Evolutionary conservation across 352 stramenopile species (phyloP), one percentile per base, ranked within the genome.

Genomic region (Halophytophthora polymorphica): DNA sequence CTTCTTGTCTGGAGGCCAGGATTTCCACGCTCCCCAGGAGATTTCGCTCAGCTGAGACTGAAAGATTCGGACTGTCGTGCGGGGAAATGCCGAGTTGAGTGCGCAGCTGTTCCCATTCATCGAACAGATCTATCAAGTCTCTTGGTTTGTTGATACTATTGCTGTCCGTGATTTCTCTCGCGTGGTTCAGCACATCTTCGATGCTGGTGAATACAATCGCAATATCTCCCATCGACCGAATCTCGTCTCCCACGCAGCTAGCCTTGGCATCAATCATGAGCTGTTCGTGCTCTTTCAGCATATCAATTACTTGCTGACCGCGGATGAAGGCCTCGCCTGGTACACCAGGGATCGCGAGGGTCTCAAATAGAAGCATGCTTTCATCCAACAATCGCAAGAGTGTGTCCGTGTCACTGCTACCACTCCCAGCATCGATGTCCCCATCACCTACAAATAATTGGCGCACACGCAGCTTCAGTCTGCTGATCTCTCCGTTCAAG

Each of bases 11-110:
- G 15, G 50, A 61, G 18, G 17, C 7, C 22, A 74, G 28, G 17
- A 74, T 61, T 14, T 64, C 61, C 7, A 23, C n/a, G 19, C 53
- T 70, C 51, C 56, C 56, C 17, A 56, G 42, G 29, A 55, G 56
- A 23, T 55, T 56, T 7, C 15, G 22, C 13, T 6, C 14, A 31
- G 28, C 6, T 33, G 43, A 3, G 2, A 22, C 11, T 12, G 21
- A 7, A 13, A 6, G n/a, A 17, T 14, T 17, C 6, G n/a, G 2
- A 2, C 6, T 6, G n/a, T 42, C 19, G 8, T 33, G 46, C 3
- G 34, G n/a, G 19, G 40, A 48, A 28, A 37, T 42, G 8, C 53
- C 49, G 6, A 67, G 25, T 17, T 58, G 43, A 33, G 46, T 48
- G 14, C 49, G 31, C 22, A 64, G 41, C 2, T 35, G 35, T 35